Evolutionary conservation across 1,284 basidiomycete genomes (phyloP).

Genomic region (Marasmius oreades): DNA sequence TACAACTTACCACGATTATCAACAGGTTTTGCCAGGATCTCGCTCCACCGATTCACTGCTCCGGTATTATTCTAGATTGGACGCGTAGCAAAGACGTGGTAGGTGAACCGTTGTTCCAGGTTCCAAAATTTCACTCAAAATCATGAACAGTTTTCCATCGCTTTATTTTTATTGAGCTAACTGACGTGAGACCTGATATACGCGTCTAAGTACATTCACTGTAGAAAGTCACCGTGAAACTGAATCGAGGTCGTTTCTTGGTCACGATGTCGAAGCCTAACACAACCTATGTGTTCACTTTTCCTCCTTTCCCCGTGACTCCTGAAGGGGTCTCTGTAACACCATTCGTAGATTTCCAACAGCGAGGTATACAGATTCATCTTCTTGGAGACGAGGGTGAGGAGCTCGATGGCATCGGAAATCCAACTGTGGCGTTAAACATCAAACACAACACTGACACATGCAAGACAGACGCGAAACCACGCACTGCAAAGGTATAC

Average conservation of each 20-base stretch:
- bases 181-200: too few relatives aligned
- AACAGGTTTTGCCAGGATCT: too few relatives aligned
- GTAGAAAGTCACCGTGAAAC: too few relatives aligned
- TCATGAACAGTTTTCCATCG: too few relatives aligned
- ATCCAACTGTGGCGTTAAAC: not conserved
- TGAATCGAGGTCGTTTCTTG: not conserved
- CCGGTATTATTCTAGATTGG: too few relatives aligned
- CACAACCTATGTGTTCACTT: not conserved
- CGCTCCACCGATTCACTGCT: too few relatives aligned
- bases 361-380: not conserved
- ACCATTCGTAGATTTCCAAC: not conserved
- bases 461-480: constrained; percentile 1
- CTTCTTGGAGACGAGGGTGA: not conserved
- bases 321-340: not conserved
- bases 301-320: not conserved
- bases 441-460: not conserved
- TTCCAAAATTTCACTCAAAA: too few relatives aligned
- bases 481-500: not conserved
- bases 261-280: not conserved
- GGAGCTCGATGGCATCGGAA: not conserved
- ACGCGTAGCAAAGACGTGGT: too few relatives aligned
- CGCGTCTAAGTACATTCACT: too few relatives aligned
- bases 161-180: too few relatives aligned
- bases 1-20: too few relatives aligned
- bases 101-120: too few relatives aligned